Evolutionary conservation across 2,329 filamentous ascomycete genomes (phyloP).

Genomic region (Cercospora nicotianae): DNA sequence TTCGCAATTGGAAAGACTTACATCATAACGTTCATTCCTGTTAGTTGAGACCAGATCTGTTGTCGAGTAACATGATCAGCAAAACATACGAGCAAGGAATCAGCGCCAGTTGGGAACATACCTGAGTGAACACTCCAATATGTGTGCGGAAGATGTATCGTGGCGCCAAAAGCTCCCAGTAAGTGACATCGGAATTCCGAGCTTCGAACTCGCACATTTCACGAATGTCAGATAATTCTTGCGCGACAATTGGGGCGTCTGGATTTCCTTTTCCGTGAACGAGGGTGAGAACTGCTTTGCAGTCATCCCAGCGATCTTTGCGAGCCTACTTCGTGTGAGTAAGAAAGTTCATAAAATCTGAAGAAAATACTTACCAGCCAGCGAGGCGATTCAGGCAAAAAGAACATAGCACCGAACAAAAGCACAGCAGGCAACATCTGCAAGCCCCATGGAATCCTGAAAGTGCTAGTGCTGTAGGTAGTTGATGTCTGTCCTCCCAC

Average conservation of each 20-base stretch:
- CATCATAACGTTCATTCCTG: slow-evolving; percentile 19
- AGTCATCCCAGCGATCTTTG: slow-evolving; percentile 60
- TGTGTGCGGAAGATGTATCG: slow-evolving; percentile 71
- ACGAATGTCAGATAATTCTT: slow-evolving; percentile 66
- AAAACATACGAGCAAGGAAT: background rate
- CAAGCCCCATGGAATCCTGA: slow-evolving; percentile 53
- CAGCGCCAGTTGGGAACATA: slow-evolving; percentile 70
- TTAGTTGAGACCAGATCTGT: background rate
- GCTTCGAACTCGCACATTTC: slow-evolving; percentile 70
- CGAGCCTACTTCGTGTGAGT: background rate
- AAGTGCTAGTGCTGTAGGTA: slow-evolving; percentile 41
- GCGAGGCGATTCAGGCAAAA: slow-evolving; percentile 64
- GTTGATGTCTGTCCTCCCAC: slow-evolving; percentile 53
- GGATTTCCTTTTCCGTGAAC: slow-evolving; percentile 57
- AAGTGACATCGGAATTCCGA: slow-evolving; percentile 67
- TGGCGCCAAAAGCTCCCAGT: slow-evolving; percentile 70
- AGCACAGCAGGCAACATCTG: slow-evolving; percentile 53
- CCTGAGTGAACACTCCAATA: slow-evolving; percentile 71
- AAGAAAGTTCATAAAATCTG: too few species aligned
- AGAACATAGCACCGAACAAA: slow-evolving; percentile 52
- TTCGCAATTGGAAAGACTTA: background rate
- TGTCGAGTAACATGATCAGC: slow-evolving; percentile 52
- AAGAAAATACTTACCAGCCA: slow-evolving; percentile 54
- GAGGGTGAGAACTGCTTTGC: slow-evolving; percentile 60
- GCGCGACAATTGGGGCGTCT: slow-evolving; percentile 57